Evolutionary conservation across 805 yeast genomes (phyloP), one percentile per base, ranked within the genome.

Genomic region (Dipodascopsis uninucleata): DNA sequence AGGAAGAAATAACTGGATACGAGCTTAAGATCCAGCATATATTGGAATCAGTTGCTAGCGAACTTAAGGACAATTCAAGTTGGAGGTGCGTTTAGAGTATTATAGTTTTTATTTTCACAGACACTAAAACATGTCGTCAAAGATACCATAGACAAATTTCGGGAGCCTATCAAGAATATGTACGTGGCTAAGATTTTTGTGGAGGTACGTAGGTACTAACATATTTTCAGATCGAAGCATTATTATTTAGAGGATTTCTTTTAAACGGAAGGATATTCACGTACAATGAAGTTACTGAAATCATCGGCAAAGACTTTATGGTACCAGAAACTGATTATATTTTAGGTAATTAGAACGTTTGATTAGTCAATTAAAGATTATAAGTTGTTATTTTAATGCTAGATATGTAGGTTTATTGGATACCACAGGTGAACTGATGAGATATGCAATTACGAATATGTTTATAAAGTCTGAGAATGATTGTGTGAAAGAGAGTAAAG

Each of bases 401-500:
- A 39, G 38, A 16, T 12, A 9, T 18, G 3, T 22, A 41, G 45
- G 45, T 1, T 39, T 69, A n/a, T 60, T 70, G 46, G 74, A 70
- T 46, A 45, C 67, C 37, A 67, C 73, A 0, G 74, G 74, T 1
- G 74, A 70, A 41, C 58, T 70, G 10, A 69, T 70, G 73, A 47
- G 71, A 24, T 65, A 62, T 41, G 61, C 70, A 9, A 66, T 70
- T 14, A 45, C 61, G n/a, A 58, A 65, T 39, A 47, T 62, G 16
- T 14, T 26, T 38, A 3, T 22, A 25, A 5, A 24, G n/a, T n/a
- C n/a, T n/a, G n/a, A n/a, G n/a, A n/a, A n/a, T n/a, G n/a, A n/a
- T n/a, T n/a, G n/a, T n/a, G n/a, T n/a, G n/a, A n/a, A n/a, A n/a
- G n/a, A n/a, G n/a, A n/a, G n/a, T n/a, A n/a, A 24, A 5, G 21